Base-by-base conservation (phyloP, 176 grass and related monocot species). In the Themeda triandra region DNA sequence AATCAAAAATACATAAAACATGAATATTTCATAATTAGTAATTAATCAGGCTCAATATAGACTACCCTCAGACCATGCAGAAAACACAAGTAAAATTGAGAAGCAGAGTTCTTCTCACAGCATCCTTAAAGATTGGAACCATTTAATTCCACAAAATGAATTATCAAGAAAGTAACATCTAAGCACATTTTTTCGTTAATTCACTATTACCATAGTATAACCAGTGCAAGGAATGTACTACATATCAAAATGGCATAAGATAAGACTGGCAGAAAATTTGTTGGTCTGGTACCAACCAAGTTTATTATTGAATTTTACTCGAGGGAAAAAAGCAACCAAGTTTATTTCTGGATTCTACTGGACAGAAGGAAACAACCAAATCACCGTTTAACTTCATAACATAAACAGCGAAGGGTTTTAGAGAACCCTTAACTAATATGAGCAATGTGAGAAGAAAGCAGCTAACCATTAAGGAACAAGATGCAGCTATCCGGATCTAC, bases 401-500 rank as follows among this genome's bases (percentile, higher is more conserved):
- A 37, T 56, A 81, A 69, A 17, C 31, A 80, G 75, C 40, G 56
- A 39, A 73, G 46, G 3, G 18, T 40, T 33, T 48, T 41, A 66
- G 45, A 56, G 13, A 70, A 39, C 6, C 77, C 51, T 10, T 54
- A 42, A 54, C 8, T n/a, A 35, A 6, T 64, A 42, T 40, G 33
- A 80, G 29, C 17, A 36, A 56, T 65, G 31, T 78, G 49, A 59
- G 7, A 77, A 73, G 45, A 63, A 72, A 14, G 42, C 29, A 21
- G 41, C 70, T 82, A 85, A 98, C 96, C 93, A 85, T 92, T 90
- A 80, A 88, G 84, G 54, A 98, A 90, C 74, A 95, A 92, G 83
- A 94, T 82, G 77, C 93, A 98, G 83, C 85, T 91, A 30, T 98
- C 93, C 4, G 70, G 29, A 92, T 90, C 80, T 76, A 67, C 83